Base-by-base conservation (phyloP, 106 monocot species). In the Posidonia australis region DNA sequence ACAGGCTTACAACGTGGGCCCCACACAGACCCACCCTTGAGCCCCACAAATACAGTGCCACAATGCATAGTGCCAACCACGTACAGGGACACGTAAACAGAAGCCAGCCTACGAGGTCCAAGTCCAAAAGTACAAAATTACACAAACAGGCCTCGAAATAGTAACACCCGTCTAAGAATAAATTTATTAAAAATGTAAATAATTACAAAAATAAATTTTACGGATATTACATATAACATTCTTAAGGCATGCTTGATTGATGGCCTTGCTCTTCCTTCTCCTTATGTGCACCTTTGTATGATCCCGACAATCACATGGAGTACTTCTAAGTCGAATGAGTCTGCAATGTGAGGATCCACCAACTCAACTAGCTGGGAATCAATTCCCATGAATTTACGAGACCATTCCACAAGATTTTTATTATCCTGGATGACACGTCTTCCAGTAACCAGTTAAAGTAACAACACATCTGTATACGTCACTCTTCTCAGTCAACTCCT, bases 381-480 rank as follows among this genome's bases (percentile, higher is more conserved):
- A 5, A 70, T 54, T 23, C 44, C 52, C 46, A 84, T 67, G 66
- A 78, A 79, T 57, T 82, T 80, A 46, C 77, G 83, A 17, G 84
- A 83, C 94, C 94, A 90, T 51, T 86, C 82, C 1, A 90, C 70
- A 42, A 90, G 58, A 63, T 96, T 90, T 54, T 56, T 90, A 59
- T 77, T 81, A 45, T 90, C 84, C 71, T 90, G 90, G 23, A 96
- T 87, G 10, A 84, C 90, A 74, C 66, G 82, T 52, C 94, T 70
- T 10, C 94, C 94, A 1, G 86, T 87, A 36, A 96, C 65, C 28
- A 96, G 77, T 44, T 96, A 90, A 26, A 96, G 64, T 7, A 90
- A 59, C 31, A 96, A 23, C 43, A 96, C 87, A 16, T 90, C 94
- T 94, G 71, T 94, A 96, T 60, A 96, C 75, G 41, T 96, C 94